A percentile compares a stretch with the other conserved stretches of the same genome.
phyloP scores from a whole-genome alignment of 192 early-diverging fungal species.

The Pecoramyces ruminantium region DNA sequence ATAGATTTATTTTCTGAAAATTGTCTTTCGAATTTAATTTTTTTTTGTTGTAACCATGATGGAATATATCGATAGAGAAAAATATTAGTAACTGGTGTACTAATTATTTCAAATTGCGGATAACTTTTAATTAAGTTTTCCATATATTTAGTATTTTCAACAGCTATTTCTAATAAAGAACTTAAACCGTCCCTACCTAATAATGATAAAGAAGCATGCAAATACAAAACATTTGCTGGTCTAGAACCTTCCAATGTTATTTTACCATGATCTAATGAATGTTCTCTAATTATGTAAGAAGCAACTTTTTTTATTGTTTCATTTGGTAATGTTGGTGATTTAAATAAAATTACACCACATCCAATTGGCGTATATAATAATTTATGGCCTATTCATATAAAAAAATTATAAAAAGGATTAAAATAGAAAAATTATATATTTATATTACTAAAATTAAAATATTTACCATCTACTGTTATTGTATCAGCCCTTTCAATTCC shows the following conservation, averaged over 20 bases:
- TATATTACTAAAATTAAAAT: too few relatives aligned
- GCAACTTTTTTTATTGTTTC: conserved; percentile 27
- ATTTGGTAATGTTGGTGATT: background rate
- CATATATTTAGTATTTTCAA: conserved; percentile 26
- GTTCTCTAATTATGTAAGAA: conserved; percentile 30
- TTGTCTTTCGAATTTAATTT: background rate
- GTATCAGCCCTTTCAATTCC: conserved; percentile 29
- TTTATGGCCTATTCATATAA: conserved; percentile 15
- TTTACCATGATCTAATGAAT: conserved; percentile 26
- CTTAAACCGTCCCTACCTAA: conserved; percentile 13
- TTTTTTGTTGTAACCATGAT: conserved; percentile 11
- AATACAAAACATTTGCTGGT: conserved; percentile 26
- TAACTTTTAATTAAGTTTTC: conserved; percentile 10
- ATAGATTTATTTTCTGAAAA: background rate
- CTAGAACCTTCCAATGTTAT: conserved; percentile 33
- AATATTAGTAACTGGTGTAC: conserved; percentile 27
- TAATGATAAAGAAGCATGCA: conserved; percentile 26
- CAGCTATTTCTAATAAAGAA: conserved; percentile 13
- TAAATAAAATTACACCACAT: conserved; percentile 25
- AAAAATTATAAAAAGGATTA: too few relatives aligned
- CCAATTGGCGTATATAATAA: conserved; percentile 40
- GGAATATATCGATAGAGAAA: conserved; percentile 31
- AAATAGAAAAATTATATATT: too few relatives aligned
- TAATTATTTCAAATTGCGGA: conserved; percentile 21
- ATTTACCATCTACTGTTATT: conserved; percentile 24